Evolutionary conservation across 208 protist genomes (phyloP).

Genomic region (Blechomonas ayalai): DNA sequence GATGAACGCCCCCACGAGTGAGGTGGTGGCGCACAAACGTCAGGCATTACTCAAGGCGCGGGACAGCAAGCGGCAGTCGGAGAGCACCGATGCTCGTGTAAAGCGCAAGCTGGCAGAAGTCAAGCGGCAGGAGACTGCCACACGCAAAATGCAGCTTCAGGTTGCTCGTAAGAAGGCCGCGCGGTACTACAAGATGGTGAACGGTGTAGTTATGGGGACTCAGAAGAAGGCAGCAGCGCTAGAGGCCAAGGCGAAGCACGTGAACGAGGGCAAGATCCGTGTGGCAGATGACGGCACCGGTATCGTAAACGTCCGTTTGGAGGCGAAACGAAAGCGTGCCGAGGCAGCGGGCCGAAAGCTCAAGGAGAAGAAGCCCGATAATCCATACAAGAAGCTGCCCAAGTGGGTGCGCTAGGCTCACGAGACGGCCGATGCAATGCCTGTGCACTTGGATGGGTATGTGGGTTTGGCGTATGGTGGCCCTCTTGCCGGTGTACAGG

Average conservation of each 20-base stretch:
- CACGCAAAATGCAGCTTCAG: slow-evolving; percentile 86
- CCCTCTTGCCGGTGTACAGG: not conserved
- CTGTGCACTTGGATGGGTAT: too few relatives aligned
- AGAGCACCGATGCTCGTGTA: slow-evolving; percentile 43
- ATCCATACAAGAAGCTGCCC: slow-evolving; percentile 83
- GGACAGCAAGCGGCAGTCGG: slow-evolving; percentile 28
- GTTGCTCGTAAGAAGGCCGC: slow-evolving; percentile 88
- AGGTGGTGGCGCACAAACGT: slow-evolving; percentile 65
- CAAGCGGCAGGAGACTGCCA: slow-evolving; percentile 64
- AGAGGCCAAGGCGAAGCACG: slow-evolving; percentile 68
- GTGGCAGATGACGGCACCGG: slow-evolving; percentile 44
- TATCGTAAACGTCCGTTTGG: slow-evolving; percentile 47
- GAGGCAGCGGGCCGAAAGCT: slow-evolving; percentile 36
- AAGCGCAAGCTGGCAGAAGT: slow-evolving; percentile 59
- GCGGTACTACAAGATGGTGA: slow-evolving; percentile 88
- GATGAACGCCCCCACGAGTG: slow-evolving; percentile 84
- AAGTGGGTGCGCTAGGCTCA: slow-evolving; percentile 74
- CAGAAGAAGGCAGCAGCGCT: slow-evolving; percentile 56
- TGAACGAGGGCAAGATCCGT: slow-evolving; percentile 52
- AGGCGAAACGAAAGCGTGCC: slow-evolving; percentile 34
- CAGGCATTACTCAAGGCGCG: slow-evolving; percentile 37
- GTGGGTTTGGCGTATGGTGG: too few relatives aligned
- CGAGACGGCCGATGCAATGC: too few relatives aligned
- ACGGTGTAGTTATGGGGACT: slow-evolving; percentile 55
- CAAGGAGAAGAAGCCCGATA: slow-evolving; percentile 55